Percentiles rank a stretch among this genome's conserved stretches.
These are phyloP conservation scores for Candida vaughaniae DNA, from an alignment of 805 yeast species.

Conservation along the genomic window DNA sequence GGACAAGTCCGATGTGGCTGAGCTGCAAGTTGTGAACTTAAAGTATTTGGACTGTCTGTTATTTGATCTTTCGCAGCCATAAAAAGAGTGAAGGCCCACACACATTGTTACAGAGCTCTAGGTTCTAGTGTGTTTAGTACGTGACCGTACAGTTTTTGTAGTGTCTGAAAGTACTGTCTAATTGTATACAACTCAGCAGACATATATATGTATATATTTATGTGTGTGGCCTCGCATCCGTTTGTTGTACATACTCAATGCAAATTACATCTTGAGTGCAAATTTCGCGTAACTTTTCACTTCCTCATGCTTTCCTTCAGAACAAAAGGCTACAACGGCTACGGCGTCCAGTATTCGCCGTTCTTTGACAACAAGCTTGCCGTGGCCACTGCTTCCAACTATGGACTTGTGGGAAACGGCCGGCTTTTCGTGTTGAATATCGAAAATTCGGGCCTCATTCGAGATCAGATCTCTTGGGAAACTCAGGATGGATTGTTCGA, in stretches of 20 bases:
- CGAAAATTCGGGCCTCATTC: conserved; percentile 60
- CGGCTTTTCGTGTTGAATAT: conserved; percentile 70
- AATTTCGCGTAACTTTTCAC: no score
- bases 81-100: no score
- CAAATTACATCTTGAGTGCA: no score
- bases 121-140: no score
- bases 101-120: no score
- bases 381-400: conserved; percentile 88
- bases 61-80: no score
- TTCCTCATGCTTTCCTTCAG: conserved; percentile 63
- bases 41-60: conserved; percentile 40
- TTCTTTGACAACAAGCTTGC: conserved; percentile 87
- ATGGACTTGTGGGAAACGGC: conserved; percentile 94
- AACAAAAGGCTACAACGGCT: conserved; percentile 83
- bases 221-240: no score
- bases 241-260: no score
- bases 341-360: conserved; percentile 86
- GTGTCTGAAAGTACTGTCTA: no score
- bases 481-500: conserved; percentile 94
- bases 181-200: no score
- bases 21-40: conserved; percentile 25
- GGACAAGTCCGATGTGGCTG: conserved; percentile 23
- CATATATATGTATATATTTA: no score
- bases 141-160: no score
- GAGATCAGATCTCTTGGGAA: conserved; percentile 60